Percentiles rank a stretch among this genome's conserved stretches.
phyloP scores from a whole-genome alignment of 1,284 basidiomycete species.

The Pascua sp. region DNA sequence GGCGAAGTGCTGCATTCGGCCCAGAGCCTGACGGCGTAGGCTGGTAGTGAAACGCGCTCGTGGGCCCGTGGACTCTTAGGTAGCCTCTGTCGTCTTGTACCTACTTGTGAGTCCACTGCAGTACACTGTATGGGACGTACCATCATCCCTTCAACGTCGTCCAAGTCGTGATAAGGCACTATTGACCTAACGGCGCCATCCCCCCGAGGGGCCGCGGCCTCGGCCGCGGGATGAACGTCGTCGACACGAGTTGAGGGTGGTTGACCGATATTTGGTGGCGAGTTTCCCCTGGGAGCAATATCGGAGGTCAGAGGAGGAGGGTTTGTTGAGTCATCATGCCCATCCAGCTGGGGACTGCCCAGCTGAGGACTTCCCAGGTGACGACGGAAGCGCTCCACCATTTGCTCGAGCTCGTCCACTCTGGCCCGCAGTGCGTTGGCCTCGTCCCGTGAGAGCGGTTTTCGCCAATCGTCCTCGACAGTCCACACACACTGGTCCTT shows the following conservation, averaged over 20 bases:
- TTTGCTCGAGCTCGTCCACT: conserved; percentile 26
- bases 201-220: not conserved
- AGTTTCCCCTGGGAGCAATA: not conserved
- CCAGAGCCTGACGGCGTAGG: not conserved
- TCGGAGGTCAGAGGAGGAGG: not conserved
- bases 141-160: conserved; percentile 6
- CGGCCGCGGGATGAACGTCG: not conserved
- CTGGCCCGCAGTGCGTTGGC: conserved; percentile 29
- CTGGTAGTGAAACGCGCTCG: conserved; percentile 13
- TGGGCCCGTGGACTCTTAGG: conserved; percentile 18
- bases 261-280: too few relatives aligned
- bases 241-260: conserved; percentile 1
- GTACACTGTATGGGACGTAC: not conserved
- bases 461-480: conserved; percentile 27
- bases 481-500: conserved; percentile 35
- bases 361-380: not conserved
- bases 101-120: not conserved
- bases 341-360: not conserved
- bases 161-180: not conserved
- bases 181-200: not conserved
- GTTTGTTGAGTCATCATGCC: not conserved
- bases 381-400: not conserved
- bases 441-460: conserved; percentile 26
- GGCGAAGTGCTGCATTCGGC: conserved; percentile 3
- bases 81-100: conserved; percentile 18